Evolutionary conservation across 2,329 filamentous ascomycete genomes (phyloP), one percentile per base, ranked within the genome.

Genomic region (Septoria petroselini): DNA sequence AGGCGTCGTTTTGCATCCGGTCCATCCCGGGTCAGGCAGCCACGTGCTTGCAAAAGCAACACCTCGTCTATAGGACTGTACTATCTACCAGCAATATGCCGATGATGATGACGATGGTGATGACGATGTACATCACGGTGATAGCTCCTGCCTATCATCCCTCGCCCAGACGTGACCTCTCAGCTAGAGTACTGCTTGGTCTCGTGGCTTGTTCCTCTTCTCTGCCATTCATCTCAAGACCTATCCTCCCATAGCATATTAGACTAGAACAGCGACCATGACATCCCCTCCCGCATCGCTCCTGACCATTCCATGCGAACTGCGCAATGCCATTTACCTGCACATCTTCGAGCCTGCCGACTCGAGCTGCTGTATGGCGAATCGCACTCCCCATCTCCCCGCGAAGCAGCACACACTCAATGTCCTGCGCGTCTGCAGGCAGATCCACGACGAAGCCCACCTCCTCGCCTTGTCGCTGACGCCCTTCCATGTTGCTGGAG

Each of bases 381-480:
- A 53, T 29, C 38, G 41, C 31, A 31, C 51, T n/a, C n/a, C n/a
- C n/a, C n/a, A n/a, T n/a, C n/a, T n/a, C n/a, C n/a, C n/a, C 37
- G 41, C 34, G 39, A 37, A 37, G 14, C 49, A 41, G 15, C n/a
- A n/a, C n/a, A n/a, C n/a, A n/a, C 58, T 62, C 23, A n/a, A 29
- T 39, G 8, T 60, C 30, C 57, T 61, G n/a, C 52, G 23, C 4
- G 59, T 58, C 19, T 63, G 60, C 51, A 49, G 44, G 18, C 60
- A 63, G 40, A 60, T 64, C 52, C 58, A 63, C 54, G 21, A 43
- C 21, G 65, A 67, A 61, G 60, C 63, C 14, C 51, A 59, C 21
- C 59, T 68, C 8, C 58, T 68, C 35, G 65, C 65, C 37, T 56
- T 68, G 17, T 59, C 55, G 30, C 52, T 52, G 12, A 62, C 62